Percentiles rank a stretch among this genome's conserved stretches.
Conservation (phyloP, 306 rosid species). For the Trifolium subterraneum region DNA sequence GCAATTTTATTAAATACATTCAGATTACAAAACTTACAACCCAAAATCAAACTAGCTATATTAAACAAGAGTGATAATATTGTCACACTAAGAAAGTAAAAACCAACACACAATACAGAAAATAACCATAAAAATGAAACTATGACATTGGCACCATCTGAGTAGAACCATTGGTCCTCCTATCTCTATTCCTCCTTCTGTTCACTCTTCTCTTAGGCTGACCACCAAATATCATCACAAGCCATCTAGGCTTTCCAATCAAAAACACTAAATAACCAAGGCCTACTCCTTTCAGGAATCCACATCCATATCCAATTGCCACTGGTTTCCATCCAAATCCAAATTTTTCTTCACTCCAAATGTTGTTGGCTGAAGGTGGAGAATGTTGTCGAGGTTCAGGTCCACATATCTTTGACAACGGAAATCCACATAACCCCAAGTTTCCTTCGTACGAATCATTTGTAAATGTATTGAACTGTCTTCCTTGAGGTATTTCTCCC, state of each 20-base stretch:
- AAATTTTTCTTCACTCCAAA: neutral
- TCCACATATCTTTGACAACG: neutral
- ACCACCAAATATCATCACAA: neutral
- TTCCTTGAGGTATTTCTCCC: constrained; percentile 49
- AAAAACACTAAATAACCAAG: neutral
- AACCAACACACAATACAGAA: no score
- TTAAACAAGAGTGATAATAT: no score
- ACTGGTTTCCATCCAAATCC: neutral
- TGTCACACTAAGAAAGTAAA: no score
- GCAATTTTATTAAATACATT: no score
- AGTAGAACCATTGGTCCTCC: neutral
- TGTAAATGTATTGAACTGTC: constrained; percentile 47
- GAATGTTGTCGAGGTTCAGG: neutral
- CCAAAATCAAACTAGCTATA: no score
- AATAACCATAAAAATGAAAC: neutral
- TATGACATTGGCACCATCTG: neutral
- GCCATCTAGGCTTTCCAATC: neutral
- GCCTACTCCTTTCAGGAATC: neutral
- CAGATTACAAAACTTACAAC: no score
- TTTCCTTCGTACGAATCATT: constrained; percentile 44
- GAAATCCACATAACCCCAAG: neutral
- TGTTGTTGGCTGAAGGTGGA: neutral
- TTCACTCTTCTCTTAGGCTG: neutral
- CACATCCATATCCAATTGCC: constrained; percentile 4
- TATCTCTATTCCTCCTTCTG: neutral